Conservation (phyloP, 257 asterid genomes). For the Solanum pinnatisectum region DNA sequence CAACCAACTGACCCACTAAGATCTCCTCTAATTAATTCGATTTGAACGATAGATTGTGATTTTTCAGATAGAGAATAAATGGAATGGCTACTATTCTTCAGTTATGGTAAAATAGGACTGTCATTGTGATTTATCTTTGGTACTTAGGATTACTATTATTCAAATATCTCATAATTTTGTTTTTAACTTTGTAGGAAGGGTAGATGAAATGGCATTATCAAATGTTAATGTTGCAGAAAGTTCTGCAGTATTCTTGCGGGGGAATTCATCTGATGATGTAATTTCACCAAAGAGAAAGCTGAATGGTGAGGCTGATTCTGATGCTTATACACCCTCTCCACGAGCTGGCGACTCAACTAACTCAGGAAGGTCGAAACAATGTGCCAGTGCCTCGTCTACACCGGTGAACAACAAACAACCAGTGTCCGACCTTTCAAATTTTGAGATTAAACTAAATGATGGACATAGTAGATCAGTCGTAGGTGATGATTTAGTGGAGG, state of each 20-base stretch:
- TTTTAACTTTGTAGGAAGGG: conserved; percentile 1
- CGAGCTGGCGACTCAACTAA: neutral
- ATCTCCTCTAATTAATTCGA: neutral
- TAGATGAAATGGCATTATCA: neutral
- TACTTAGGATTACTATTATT: neutral
- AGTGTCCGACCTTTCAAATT: neutral
- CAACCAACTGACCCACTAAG: too few relatives aligned
- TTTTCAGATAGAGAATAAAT: neutral
- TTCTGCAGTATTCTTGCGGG: neutral
- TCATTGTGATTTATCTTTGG: neutral
- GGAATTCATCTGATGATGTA: neutral
- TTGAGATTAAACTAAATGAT: neutral
- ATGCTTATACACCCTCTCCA: neutral
- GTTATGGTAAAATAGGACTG: neutral
- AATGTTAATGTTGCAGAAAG: neutral
- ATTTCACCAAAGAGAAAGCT: neutral
- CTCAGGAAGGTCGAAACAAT: neutral
- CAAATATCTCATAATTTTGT: neutral
- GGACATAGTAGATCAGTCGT: neutral
- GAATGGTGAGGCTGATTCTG: neutral
- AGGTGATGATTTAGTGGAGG: conserved; percentile 28
- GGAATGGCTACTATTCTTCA: neutral
- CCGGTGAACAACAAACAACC: neutral
- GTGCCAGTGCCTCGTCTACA: neutral
- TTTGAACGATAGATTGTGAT: neutral